Evolutionary conservation across 345 rosid genomes (phyloP), one percentile per base, ranked within the genome.

Genomic region (Passiflora organensis): DNA sequence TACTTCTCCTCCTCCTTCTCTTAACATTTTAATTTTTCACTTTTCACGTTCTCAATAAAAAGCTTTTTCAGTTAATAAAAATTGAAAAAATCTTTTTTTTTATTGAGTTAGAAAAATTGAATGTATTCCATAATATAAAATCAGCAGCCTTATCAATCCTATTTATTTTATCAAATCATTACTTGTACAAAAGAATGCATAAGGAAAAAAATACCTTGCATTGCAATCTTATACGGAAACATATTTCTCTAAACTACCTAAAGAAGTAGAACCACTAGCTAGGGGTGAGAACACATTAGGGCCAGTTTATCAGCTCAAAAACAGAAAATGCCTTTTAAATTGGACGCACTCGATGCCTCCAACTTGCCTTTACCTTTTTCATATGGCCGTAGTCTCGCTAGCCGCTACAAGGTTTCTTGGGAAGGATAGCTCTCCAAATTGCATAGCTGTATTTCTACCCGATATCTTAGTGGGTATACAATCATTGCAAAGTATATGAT

Each of bases 291-390:
- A 38, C 5, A 34, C n/a, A 14, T 14, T 25, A 45, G 58, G 60
- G 18, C 50, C 60, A 43, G 22, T 13, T n/a, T 24, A 43, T 56
- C 23, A 56, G 43, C 50, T 18, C 60, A 22, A 24, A 43, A 48
- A 43, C 60, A 50, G 60, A 28, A 56, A 56, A 25, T 25, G 34
- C 50, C 60, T 58, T 58, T 58, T 15, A 0, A 9, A 23, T 16
- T 32, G 9, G 41, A 37, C 16, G 44, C 9, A 53, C 50, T 58
- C 43, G 62, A 47, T 34, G 53, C 62, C 53, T 58, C 62, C 62
- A 36, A 44, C 22, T 16, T 10, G 41, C 41, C 51, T 23, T 28
- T 56, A 25, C 2, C 39, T 24, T 55, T 55, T 23, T 15, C 28
- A 38, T 17, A 24, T 6, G 12, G 50, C 36, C n/a, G n/a, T n/a